A percentile compares a stretch with the other conserved stretches of the same genome.
phyloP scores from a whole-genome alignment of 176 grass and related monocot species.

The Musa schizocarpa region DNA sequence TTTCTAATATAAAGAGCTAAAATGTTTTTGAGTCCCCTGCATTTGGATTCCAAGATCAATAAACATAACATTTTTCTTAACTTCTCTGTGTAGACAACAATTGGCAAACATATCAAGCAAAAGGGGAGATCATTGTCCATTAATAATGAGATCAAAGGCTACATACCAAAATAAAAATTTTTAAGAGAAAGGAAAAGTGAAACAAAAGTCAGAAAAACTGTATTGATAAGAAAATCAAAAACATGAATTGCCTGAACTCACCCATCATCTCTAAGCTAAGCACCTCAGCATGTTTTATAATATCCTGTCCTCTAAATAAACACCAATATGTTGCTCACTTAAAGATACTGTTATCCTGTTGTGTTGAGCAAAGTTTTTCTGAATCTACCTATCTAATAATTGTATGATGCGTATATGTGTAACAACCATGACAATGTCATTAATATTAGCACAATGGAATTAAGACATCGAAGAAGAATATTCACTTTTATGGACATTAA shows the following conservation, averaged over 20 bases:
- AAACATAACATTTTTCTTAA: neutral
- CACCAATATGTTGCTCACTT: neutral
- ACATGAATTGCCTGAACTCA: too few species aligned
- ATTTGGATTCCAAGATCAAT: slow-evolving; percentile 29
- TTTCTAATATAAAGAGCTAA: slow-evolving; percentile 74
- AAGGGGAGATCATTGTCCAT: neutral
- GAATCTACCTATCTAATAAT: neutral
- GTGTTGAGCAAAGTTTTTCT: neutral
- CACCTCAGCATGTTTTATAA: neutral
- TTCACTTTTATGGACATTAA: too few species aligned
- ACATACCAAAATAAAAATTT: too few species aligned
- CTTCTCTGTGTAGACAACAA: neutral
- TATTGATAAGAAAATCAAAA: too few species aligned
- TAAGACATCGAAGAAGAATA: neutral
- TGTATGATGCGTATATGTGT: too few species aligned
- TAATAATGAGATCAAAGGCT: neutral
- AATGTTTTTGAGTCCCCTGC: slow-evolving; percentile 89
- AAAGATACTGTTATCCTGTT: neutral
- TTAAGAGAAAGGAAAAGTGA: neutral
- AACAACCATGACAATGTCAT: neutral
- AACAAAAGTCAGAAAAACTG: too few species aligned
- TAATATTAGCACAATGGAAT: neutral
- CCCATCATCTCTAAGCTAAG: neutral
- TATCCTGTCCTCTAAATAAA: neutral
- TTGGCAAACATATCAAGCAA: neutral